phyloP scores from a whole-genome alignment of 1,284 basidiomycete species.

The Blastosporella zonata region DNA sequence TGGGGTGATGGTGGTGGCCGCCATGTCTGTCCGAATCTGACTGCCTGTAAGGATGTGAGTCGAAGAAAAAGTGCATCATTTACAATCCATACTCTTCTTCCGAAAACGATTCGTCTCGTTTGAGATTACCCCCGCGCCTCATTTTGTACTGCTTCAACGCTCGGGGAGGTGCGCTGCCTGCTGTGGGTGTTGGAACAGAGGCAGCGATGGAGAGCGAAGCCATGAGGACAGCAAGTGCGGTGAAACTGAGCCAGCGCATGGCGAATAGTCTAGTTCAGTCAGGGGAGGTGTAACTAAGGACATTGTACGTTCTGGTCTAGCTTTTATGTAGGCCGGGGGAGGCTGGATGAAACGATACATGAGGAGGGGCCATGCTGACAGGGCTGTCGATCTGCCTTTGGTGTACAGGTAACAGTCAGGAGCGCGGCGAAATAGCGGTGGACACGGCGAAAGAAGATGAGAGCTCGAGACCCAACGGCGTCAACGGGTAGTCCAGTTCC shows the following conservation, averaged over 20 bases:
- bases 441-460: conserved; percentile 10
- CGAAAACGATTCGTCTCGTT: background rate
- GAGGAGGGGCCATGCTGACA: conserved; percentile 7
- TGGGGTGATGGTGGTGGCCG: background rate
- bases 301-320: background rate
- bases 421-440: conserved; percentile 11
- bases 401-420: conserved; percentile 14
- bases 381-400: conserved; percentile 14
- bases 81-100: background rate
- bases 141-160: conserved; percentile 19
- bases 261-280: background rate
- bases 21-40: background rate
- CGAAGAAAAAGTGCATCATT: background rate
- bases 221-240: conserved; percentile 2
- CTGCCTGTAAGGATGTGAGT: background rate
- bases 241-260: conserved; percentile 12
- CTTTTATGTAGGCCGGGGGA: conserved; percentile 11
- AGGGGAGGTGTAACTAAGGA: background rate
- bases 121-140: conserved; percentile 5
- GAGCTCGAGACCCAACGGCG: conserved; percentile 4
- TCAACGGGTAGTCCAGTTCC: conserved; percentile 1
- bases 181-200: conserved; percentile 8
- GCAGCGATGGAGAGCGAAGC: conserved; percentile 6
- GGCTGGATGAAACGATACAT: conserved; percentile 8
- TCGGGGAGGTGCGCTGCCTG: conserved; percentile 2